These are phyloP conservation scores for Ascochyta clinopodiicola DNA, from an alignment of 2,329 filamentous ascomycete species.

Conservation along the genomic window DNA sequence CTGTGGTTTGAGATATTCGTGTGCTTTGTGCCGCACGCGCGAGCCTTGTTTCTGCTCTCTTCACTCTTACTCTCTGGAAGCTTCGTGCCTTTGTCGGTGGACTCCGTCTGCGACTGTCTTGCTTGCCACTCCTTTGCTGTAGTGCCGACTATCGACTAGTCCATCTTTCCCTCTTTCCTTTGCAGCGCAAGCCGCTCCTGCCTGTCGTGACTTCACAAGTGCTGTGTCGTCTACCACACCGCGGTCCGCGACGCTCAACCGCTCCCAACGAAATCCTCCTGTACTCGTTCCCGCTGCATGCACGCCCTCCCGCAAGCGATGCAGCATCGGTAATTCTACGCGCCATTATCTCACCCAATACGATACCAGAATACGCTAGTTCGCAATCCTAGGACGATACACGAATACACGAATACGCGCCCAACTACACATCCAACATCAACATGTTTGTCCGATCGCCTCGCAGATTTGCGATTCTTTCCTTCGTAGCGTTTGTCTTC, in stretches of 20 bases:
- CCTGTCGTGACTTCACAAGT: constrained; percentile 6
- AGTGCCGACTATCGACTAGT: constrained; percentile 8
- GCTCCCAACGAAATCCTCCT: not conserved
- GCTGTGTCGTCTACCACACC: constrained; percentile 8
- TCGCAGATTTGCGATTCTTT: constrained; percentile 47
- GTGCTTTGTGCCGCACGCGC: constrained; percentile 2
- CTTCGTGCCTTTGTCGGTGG: not conserved
- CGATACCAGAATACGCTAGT: constrained; percentile 27
- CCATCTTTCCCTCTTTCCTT: not conserved
- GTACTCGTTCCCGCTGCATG: constrained; percentile 14
- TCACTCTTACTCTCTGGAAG: not conserved
- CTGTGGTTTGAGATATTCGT: constrained; percentile 12
- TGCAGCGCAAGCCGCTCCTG: constrained; percentile 3
- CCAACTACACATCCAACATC: constrained; percentile 16
- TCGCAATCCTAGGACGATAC: constrained; percentile 17
- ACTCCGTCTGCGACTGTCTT: constrained; percentile 9
- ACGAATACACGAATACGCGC: constrained; percentile 30
- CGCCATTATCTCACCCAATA: constrained; percentile 15
- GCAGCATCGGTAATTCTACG: constrained; percentile 30
- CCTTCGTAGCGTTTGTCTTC: constrained; percentile 43
- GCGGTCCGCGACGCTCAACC: constrained; percentile 16
- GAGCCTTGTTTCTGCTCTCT: constrained; percentile 12
- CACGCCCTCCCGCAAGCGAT: constrained; percentile 21
- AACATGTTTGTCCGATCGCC: constrained; percentile 47
- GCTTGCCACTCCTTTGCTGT: constrained; percentile 2